These are phyloP conservation scores for Fulvia fulva DNA, from an alignment of 2,329 filamentous ascomycete species.

Conservation along the genomic window DNA sequence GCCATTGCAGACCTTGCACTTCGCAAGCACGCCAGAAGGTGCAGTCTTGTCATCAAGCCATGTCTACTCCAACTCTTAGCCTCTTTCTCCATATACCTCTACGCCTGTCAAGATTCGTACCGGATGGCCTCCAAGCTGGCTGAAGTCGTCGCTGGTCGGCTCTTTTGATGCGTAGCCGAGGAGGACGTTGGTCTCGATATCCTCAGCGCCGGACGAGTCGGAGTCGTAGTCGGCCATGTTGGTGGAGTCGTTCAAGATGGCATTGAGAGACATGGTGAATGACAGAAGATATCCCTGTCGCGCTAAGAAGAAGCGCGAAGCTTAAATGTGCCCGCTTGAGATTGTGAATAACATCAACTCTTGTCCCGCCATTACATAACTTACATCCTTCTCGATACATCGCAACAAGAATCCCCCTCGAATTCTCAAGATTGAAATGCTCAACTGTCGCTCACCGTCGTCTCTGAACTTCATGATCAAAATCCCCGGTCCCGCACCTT, in stretches of 20 bases:
- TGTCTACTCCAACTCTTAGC: constrained; percentile 51
- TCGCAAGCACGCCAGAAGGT: constrained; percentile 72
- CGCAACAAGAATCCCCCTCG: too few species aligned
- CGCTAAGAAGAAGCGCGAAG: background rate
- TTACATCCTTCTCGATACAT: too few species aligned
- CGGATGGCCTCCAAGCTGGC: constrained; percentile 79
- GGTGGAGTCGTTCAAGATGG: constrained; percentile 1
- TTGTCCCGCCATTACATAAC: background rate
- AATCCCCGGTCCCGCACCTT: background rate
- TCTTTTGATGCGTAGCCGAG: constrained; percentile 85
- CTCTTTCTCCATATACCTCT: constrained; percentile 3
- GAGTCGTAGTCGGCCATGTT: constrained; percentile 69
- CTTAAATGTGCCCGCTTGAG: background rate
- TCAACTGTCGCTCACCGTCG: too few species aligned
- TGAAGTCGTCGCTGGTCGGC: constrained; percentile 74
- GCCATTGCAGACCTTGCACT: constrained; percentile 82
- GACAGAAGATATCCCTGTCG: background rate
- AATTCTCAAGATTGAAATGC: too few species aligned
- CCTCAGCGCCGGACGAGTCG: constrained; percentile 69
- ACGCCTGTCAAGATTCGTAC: constrained; percentile 53
- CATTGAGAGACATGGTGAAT: background rate
- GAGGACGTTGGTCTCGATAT: constrained; percentile 79
- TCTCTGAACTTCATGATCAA: background rate
- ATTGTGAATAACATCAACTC: background rate
- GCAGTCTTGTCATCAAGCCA: constrained; percentile 73